phyloP scores from a whole-genome alignment of 2,329 filamentous ascomycete genomes.

The Rhynchosporium secalis region DNA sequence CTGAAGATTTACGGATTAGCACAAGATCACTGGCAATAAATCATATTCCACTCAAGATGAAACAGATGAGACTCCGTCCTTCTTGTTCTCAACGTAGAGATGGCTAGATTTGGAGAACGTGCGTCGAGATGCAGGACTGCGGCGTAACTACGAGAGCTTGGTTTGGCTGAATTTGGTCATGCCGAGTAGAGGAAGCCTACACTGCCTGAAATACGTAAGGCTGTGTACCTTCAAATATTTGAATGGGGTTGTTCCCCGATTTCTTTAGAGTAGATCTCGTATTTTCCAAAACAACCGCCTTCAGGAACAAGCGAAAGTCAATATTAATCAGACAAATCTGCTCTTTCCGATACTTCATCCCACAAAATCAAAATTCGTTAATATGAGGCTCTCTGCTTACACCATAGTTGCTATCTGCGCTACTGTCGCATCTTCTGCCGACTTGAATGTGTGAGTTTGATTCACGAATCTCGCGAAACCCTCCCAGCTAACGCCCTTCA shows the following conservation, averaged over 20 bases:
- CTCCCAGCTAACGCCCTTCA: background rate
- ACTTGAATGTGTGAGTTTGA: conserved; percentile 30
- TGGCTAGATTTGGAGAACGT: background rate
- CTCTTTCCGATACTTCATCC: background rate
- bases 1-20: background rate
- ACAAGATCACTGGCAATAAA: too few relatives aligned
- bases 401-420: conserved; percentile 18
- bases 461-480: background rate
- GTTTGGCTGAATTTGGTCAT: background rate
- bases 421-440: conserved; percentile 15
- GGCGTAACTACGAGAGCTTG: conserved; percentile 3
- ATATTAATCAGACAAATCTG: background rate
- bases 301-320: background rate
- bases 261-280: background rate
- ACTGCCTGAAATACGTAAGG: background rate
- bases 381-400: conserved; percentile 24
- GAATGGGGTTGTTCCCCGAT: background rate
- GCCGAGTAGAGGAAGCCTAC: background rate
- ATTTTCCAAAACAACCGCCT: background rate
- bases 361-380: background rate
- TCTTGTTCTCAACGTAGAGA: too few relatives aligned
- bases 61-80: too few relatives aligned
- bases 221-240: background rate
- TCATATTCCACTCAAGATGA: too few relatives aligned
- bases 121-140: background rate